Percentiles rank a stretch among this genome's conserved stretches.
These are phyloP conservation scores for Candida ficus DNA, from an alignment of 805 yeast genomes.

Conservation along the genomic window DNA sequence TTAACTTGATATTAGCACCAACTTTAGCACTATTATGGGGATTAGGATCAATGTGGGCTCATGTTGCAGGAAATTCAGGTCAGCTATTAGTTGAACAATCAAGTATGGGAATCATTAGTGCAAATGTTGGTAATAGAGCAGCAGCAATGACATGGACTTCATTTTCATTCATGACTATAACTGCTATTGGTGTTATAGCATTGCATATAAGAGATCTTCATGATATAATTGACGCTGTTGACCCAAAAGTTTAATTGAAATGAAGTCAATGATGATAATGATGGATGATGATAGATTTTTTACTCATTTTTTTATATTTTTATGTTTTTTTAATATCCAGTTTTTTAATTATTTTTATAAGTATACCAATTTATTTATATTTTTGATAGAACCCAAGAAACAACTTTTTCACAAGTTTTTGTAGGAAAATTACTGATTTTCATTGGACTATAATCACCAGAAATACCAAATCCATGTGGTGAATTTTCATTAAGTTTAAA, in stretches of 20 bases:
- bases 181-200: constrained; percentile 33
- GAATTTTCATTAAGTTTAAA: constrained; percentile 21
- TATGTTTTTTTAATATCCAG: not conserved
- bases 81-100: constrained; percentile 39
- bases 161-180: constrained; percentile 42
- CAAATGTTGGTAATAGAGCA: constrained; percentile 45
- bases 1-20: constrained; percentile 29
- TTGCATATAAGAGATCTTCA: constrained; percentile 32
- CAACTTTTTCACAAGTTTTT: constrained; percentile 14
- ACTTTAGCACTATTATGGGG: constrained; percentile 50
- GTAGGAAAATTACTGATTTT: constrained; percentile 29
- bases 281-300: not conserved
- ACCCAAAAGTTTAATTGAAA: constrained; percentile 13
- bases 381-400: constrained; percentile 19
- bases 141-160: constrained; percentile 58
- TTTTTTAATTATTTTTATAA: no score
- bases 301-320: not conserved
- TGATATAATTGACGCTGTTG: constrained; percentile 20
- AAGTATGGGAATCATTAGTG: constrained; percentile 44
- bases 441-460: constrained; percentile 32
- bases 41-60: constrained; percentile 58
- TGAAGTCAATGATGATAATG: not conserved
- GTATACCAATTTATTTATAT: no score
- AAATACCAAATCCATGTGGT: constrained; percentile 39
- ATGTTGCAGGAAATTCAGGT: constrained; percentile 48